Evolutionary conservation across 306 rosid genomes (phyloP), one percentile per base, ranked within the genome.

Genomic region (Cucurbita maxima): DNA sequence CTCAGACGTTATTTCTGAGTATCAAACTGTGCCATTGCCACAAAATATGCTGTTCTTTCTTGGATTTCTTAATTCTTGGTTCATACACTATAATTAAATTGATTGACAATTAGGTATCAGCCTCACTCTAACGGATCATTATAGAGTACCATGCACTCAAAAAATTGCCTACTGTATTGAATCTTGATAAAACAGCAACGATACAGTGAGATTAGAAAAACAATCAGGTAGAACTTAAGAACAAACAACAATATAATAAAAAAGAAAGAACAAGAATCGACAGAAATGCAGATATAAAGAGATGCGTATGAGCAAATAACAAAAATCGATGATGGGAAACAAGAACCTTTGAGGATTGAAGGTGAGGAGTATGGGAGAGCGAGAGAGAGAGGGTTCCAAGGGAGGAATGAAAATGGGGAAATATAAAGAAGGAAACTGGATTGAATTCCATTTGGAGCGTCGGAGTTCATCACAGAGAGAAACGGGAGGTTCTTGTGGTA

Each of bases 361-460:
- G 43, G 77, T 13, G 75, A 51, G 75, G 60, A 34, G 44, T 19
- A 34, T 67, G 74, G 67, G 58, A 61, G 54, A 62, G 37, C 55
- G 51, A 72, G 68, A 79, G 25, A 55, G 76, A 62, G 81, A 47
- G 80, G 81, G 50, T 57, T 57, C 54, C 54, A 74, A 76, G 67
- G 80, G 60, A 69, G 72, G 53, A 50, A 77, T 76, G 76, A 5
- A 44, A 57, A 55, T 13, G 38, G 68, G 34, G n/a, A 20, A 72
- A 73, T 72, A 55, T 72, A 55, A 15, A 38, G 53, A 40, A 6
- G 19, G 41, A 20, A 9, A 22, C 38, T 58, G 63, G 16, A 80
- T 54, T 45, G 52, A 2, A 30, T 30, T 30, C 34, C 34, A 72
- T 43, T 30, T 78, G 60, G 47, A 64, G 88, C 96, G 93, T 89